Base-by-base conservation (phyloP, 768 basidiomycete species). In the Strobilomyces echinocephalus region DNA sequence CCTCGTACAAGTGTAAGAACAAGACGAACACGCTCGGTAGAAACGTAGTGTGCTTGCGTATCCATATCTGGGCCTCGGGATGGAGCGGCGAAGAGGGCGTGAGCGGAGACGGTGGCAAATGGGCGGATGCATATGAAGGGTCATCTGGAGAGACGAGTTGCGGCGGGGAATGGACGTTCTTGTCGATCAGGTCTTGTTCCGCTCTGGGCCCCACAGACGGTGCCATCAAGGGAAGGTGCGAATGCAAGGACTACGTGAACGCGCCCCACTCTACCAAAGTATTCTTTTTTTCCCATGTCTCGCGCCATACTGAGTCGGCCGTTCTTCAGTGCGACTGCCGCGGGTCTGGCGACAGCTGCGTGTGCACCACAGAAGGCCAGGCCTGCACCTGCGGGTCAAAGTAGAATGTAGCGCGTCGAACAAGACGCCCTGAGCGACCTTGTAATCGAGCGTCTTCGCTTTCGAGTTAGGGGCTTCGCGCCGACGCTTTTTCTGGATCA, bases 11-110 rank as follows among this genome's bases (percentile, higher is more conserved):
- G 51, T 90, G 83, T 51, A 90, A 72, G 68, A 97, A 97, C 55
- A 97, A 76, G 9, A 98, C 89, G 69, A 97, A 95, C 0, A 97
- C 95, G 21, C 91, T 87, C 0, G 97, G 97, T 0, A 97, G 72
- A 31, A 97, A 83, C 1, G 90, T 83, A 0, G 90, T 90, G 64
- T 99, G 97, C 70, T 98, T 99, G 41, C 94, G 80, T 33, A 98
- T 84, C 97, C 97, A 99, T 66, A 98, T 92, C 1, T 97, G 97
- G 3, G 97, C 93, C 49, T 99, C 97, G 0, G 97, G 97, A 69
- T 92, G 82, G 9, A 97, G 74, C 0, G 97, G 95, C 0, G 94
- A 97, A 1, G 87, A 78, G 0, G 87, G 86, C 0, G 90, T 90
- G 38, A 97, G 73, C 0, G 97, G 97, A 0, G 94, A 97, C n/a